Base-by-base conservation (phyloP, 768 basidiomycete genomes). In the Coprinopsis strossmayeri region DNA sequence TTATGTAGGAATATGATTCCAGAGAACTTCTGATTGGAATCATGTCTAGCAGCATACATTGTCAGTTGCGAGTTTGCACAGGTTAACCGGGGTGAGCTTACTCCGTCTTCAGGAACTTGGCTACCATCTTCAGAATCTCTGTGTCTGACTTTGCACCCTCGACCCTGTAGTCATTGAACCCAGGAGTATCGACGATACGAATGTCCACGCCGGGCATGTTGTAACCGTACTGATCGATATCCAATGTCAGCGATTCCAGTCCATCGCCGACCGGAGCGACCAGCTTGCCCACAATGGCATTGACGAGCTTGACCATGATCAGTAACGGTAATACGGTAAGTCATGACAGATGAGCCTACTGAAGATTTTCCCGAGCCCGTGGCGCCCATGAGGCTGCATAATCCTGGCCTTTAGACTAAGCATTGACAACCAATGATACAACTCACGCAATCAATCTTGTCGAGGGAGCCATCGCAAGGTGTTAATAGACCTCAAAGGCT, bases 1-100 rank as follows among this genome's bases (percentile, higher is more conserved):
- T 67, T 66, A 52, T 72, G 70, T 56, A 72, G 58, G 54, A 70
- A 71, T 37, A 72, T 62, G 57, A 72, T 60, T 9, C 70, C 71
- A 27, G 47, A 41, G 26, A 49, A 32, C 3, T 40, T 41, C 26
- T 12, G 21, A 7, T 30, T 30, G 17, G 35, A n/a, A 3, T 48
- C 47, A 21, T 40, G 23, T n/a, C 38, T 49, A 10, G 35, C 5
- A 15, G 7, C 9, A 38, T 5, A 18, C 10, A 5, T 3, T 1
- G n/a, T 41, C 21, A 28, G 21, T 28, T 4, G 10, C 30, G 18
- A 4, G 27, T 27, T 27, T 10, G 23, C 18, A 5, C 3, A 5
- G 3, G 20, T 5, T 25, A 21, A 17, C 18, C 37, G 17, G 5
- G 17, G 7, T 11, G 1, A 7, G 24, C 54, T 49, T 38, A 55